Base-by-base conservation (phyloP, 345 rosid species). In the Pistacia integerrima region DNA sequence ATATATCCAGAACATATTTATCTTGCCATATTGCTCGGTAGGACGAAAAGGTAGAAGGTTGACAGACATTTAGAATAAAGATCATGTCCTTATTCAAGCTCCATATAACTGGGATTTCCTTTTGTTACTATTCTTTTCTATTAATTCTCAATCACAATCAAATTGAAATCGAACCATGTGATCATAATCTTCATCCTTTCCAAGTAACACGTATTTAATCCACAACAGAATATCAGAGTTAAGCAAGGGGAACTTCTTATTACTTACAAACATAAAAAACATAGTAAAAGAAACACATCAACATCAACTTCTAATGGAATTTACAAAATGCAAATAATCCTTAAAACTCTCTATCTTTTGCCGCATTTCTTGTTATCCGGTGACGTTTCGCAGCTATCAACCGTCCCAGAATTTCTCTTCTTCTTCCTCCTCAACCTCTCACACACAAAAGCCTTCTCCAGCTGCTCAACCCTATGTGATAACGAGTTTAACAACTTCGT, bases 381-480 rank as follows among this genome's bases (percentile, higher is more conserved):
- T 41, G 72, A 61, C 36, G 69, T 35, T 2, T 51, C 74, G 3
- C 67, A 38, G 9, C 76, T 46, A 52, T 14, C 81, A 28, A 22
- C 76, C 22, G 67, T 7, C 20, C 35, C 68, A 35, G 48, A 75
- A 30, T 64, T 55, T 69, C 70, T 83, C 81, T 62, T 84, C 84
- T 80, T 85, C 87, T 77, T 84, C 77, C 79, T 83, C 79, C 84
- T 74, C 36, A 82, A 72, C 81, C 72, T 83, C 41, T 88, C 88
- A 35, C 81, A 86, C 66, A 78, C 6, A n/a, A 83, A 82, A 4
- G 87, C 91, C 78, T 73, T 86, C 86, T 89, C 96, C 20, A 91
- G 67, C 80, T 46, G 85, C 84, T 79, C 90, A 54, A 91, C 92
- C 74, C 92, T 85, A 8, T 73, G 87, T 2, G 89, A 79, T 60